Evolutionary conservation across 2,329 filamentous ascomycete species (phyloP), one percentile per base, ranked within the genome.

Genomic region (Diaporthe destruens): DNA sequence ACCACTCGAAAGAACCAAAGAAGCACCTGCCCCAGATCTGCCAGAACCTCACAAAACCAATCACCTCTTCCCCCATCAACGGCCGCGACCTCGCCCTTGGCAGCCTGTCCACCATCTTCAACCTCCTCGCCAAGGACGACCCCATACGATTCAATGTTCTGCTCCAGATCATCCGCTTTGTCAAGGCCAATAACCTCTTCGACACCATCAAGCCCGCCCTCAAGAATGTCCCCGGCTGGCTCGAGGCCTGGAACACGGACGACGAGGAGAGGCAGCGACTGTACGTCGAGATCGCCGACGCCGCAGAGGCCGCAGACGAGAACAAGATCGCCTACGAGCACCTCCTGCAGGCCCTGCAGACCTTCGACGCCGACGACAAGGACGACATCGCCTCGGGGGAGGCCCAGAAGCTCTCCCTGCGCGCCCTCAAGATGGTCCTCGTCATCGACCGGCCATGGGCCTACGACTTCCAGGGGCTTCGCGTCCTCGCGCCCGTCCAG

Each of bases 61-160:
- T 98, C 81, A 90, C 92, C 75, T 94, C 93, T 75, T 97, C 96
- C 66, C 93, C 95, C 69, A 87, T 92, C 77, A 95, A 98, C 85
- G 94, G 95, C 78, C 88, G 93, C 75, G 92, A 93, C 65, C 90
- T 99, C 76, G 94, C 95, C 76, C 92, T 98, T 78, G 95, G 94
- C 77, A 93, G 96, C 78, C 90, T 99, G 77, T 95, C 94, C 80
- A 98, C 95, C 78, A 91, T 99, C 80, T 99, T 98, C 92, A 99
- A 99, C 89, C 92, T 97, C 76, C 89, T 98, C 77, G 85, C 91
- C 77, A 85, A 91, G 74, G 87, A 91, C 79, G 92, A 95, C 80
- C 92, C 94, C 71, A 89, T 94, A 80, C 92, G 96, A 74, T 98
- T 93, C 84, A 93, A 98, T 81, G 94, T 99, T 74, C 94, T 99